Conservation (phyloP, 208 protist genomes). For the Tetramitus jugosus region DNA sequence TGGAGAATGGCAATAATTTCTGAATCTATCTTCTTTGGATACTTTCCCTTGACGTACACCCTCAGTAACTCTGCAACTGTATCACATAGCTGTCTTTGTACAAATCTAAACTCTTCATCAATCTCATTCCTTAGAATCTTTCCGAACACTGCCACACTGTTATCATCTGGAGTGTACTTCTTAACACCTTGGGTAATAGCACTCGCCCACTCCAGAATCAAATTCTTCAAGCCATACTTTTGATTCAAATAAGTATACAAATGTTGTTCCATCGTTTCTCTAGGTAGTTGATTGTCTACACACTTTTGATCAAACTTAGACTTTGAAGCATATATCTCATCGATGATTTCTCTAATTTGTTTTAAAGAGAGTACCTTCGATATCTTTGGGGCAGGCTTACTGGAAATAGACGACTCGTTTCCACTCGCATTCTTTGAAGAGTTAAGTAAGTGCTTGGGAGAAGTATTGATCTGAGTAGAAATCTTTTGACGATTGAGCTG, state of each 20-base stretch:
- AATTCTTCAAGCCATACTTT: conserved; percentile 65
- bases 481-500: conserved; percentile 25
- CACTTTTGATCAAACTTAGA: conserved; percentile 71
- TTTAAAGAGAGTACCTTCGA: conserved; percentile 54
- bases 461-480: conserved; percentile 17
- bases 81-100: conserved; percentile 66
- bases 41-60: conserved; percentile 50
- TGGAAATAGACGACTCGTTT: conserved; percentile 28
- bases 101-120: conserved; percentile 76
- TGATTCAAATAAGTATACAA: conserved; percentile 79
- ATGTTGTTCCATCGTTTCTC: conserved; percentile 81
- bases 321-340: conserved; percentile 74
- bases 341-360: conserved; percentile 67
- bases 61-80: conserved; percentile 67
- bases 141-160: conserved; percentile 74
- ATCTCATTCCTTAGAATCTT: conserved; percentile 77
- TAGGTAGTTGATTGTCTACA: conserved; percentile 52
- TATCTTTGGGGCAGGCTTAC: conserved; percentile 8
- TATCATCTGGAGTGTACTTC: conserved; percentile 41
- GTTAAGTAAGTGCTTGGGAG: conserved; percentile 8
- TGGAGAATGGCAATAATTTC: conserved; percentile 53
- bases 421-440: conserved; percentile 18
- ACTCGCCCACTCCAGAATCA: conserved; percentile 65
- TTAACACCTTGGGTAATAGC: conserved; percentile 47
- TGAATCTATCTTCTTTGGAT: conserved; percentile 25